These are phyloP conservation scores for Azolla pinnata DNA, from an alignment of 75 land plant genomes.

Conservation along the genomic window DNA sequence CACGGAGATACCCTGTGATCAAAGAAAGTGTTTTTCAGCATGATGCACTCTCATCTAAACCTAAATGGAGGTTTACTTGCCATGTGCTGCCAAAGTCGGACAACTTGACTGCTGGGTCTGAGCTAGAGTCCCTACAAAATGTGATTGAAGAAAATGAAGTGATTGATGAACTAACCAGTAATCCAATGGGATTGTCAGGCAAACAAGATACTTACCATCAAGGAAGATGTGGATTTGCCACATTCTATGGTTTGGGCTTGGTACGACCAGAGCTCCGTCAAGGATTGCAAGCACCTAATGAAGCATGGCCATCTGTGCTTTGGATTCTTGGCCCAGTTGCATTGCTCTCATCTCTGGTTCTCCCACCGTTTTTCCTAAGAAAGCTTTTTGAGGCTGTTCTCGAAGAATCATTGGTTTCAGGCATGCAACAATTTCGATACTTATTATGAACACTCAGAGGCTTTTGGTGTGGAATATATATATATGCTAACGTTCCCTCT, in stretches of 20 bases:
- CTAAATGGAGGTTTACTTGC: neutral
- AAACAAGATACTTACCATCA: no score
- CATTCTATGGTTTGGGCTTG: neutral
- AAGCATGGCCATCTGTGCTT: conserved; percentile 26
- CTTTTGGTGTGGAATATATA: no score
- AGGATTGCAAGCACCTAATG: neutral
- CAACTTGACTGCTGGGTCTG: neutral
- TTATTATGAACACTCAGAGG: no score
- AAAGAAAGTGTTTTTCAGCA: neutral
- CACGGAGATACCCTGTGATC: neutral
- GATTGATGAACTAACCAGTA: neutral
- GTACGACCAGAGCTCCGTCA: neutral
- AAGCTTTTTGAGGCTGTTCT: conserved; percentile 48
- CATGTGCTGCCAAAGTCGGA: neutral
- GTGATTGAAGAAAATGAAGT: neutral
- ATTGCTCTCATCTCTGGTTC: conserved; percentile 58
- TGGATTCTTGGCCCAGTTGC: conserved; percentile 76
- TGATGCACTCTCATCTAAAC: neutral
- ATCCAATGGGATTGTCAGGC: neutral
- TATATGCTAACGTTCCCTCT: no score
- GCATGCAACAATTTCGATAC: conserved; percentile 29
- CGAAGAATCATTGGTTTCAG: conserved; percentile 83
- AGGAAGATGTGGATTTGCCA: neutral
- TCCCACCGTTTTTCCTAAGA: conserved; percentile 78
- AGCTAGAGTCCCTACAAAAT: neutral